These are phyloP conservation scores for Persicaria maculosa DNA, from an alignment of 148 eudicot species.

Conservation along the genomic window DNA sequence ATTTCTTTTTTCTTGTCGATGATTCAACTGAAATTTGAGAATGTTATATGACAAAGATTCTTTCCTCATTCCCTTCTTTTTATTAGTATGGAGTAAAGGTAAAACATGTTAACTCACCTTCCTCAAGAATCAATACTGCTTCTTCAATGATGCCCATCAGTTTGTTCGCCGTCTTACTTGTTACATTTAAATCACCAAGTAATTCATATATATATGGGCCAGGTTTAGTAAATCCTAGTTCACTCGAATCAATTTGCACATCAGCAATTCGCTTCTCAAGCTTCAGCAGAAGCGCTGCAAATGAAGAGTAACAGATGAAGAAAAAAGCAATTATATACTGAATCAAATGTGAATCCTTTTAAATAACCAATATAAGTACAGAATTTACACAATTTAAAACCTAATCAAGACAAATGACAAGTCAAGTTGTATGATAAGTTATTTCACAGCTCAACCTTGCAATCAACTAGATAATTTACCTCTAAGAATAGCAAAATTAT, in stretches of 20 bases:
- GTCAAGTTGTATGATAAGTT: not conserved
- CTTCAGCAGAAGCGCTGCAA: conserved; percentile 85
- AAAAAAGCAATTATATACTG: not conserved
- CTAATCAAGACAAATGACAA: not conserved
- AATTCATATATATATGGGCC: conserved; percentile 92
- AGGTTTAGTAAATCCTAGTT: conserved; percentile 87
- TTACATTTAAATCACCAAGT: conserved; percentile 74
- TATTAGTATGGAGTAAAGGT: not conserved
- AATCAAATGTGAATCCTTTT: not conserved
- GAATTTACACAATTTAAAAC: not conserved
- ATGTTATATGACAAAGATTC: not conserved
- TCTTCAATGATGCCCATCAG: conserved; percentile 67
- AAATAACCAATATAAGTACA: not conserved
- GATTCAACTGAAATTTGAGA: not conserved
- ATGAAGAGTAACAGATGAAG: conserved; percentile 13
- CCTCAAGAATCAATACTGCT: conserved; percentile 84
- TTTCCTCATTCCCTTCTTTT: not conserved
- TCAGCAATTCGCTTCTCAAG: conserved; percentile 93
- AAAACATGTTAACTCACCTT: conserved; percentile 41
- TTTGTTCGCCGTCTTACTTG: conserved; percentile 48
- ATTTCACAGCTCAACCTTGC: not conserved
- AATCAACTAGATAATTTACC: conserved; percentile 35
- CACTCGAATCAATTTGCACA: conserved; percentile 74
- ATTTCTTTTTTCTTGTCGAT: not conserved
- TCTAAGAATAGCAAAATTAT: conserved; percentile 92